phyloP scores from a whole-genome alignment of 805 yeast genomes.

The Lachancea waltii region DNA sequence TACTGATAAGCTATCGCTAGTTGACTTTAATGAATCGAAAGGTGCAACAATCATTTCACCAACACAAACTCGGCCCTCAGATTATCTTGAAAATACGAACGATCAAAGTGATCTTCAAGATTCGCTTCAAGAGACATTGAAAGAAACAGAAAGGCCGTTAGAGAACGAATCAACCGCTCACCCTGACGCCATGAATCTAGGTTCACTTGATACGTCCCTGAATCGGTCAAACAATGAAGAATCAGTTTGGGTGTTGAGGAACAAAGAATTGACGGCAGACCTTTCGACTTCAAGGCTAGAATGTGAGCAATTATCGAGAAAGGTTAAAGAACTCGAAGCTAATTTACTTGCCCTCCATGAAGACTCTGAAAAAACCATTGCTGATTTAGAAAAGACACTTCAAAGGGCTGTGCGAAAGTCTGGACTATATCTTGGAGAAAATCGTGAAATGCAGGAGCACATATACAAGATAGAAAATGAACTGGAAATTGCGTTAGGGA shows the following conservation, averaged over 20 bases:
- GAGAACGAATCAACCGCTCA: too few relatives aligned
- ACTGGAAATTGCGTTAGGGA: slow-evolving; percentile 19
- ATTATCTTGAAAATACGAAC: too few relatives aligned
- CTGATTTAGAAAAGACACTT: slow-evolving; percentile 18
- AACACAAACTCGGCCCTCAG: too few relatives aligned
- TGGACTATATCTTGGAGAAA: slow-evolving; percentile 13
- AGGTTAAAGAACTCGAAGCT: slow-evolving; percentile 16
- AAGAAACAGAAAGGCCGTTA: too few relatives aligned
- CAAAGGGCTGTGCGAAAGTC: slow-evolving; percentile 12
- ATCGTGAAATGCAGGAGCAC: slow-evolving; percentile 10
- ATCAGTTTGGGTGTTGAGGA: slow-evolving; percentile 2
- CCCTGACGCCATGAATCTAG: background rate
- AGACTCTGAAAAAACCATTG: slow-evolving; percentile 25
- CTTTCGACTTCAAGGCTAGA: slow-evolving; percentile 3
- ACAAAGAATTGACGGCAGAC: background rate
- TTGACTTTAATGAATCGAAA: slow-evolving; percentile 1
- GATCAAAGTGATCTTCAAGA: too few relatives aligned
- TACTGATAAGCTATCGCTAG: background rate
- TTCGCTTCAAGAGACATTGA: too few relatives aligned
- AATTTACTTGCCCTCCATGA: slow-evolving; percentile 18
- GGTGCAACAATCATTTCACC: too few relatives aligned
- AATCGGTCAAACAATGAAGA: background rate
- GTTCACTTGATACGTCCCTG: background rate
- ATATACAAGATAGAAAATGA: slow-evolving; percentile 10
- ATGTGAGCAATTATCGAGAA: slow-evolving; percentile 6